A percentile compares a stretch with the other conserved stretches of the same genome.
These are phyloP conservation scores for Echria macrotheca DNA, from an alignment of 495 filamentous ascomycete genomes.

Conservation along the genomic window DNA sequence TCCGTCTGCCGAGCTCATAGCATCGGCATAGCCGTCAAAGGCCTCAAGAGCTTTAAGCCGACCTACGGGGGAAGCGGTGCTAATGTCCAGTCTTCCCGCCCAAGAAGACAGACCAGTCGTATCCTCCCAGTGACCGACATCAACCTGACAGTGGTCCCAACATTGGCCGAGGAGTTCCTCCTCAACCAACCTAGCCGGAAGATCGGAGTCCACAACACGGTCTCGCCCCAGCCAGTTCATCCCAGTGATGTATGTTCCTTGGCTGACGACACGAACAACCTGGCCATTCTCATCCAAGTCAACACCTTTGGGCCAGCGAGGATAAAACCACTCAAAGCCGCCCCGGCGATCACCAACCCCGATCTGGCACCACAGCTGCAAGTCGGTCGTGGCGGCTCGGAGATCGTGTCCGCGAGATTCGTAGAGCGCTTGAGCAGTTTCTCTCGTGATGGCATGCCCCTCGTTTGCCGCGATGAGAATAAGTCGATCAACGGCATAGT, in stretches of 20 bases:
- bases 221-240: conserved; percentile 76
- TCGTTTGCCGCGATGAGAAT: conserved; percentile 82
- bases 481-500: conserved; percentile 72
- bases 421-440: conserved; percentile 65
- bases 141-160: conserved; percentile 55
- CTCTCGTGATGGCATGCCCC: conserved; percentile 71
- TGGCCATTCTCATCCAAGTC: conserved; percentile 63
- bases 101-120: conserved; percentile 27
- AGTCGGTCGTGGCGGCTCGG: conserved; percentile 74
- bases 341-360: conserved; percentile 83
- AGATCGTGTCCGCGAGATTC: conserved; percentile 62
- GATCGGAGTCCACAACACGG: conserved; percentile 19
- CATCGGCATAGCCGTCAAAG: conserved; percentile 28
- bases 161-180: conserved; percentile 49
- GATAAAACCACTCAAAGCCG: conserved; percentile 86
- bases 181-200: conserved; percentile 28
- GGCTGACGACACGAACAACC: conserved; percentile 71
- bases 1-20: conserved; percentile 49
- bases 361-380: conserved; percentile 97
- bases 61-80: conserved; percentile 12
- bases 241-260: conserved; percentile 66
- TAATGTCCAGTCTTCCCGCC: conserved; percentile 19
- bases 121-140: conserved; percentile 41
- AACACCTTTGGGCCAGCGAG: conserved; percentile 61
- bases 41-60: conserved; percentile 27